phyloP scores from a whole-genome alignment of 371 early-diverging fungal species.

The Ordospora pajunii region DNA sequence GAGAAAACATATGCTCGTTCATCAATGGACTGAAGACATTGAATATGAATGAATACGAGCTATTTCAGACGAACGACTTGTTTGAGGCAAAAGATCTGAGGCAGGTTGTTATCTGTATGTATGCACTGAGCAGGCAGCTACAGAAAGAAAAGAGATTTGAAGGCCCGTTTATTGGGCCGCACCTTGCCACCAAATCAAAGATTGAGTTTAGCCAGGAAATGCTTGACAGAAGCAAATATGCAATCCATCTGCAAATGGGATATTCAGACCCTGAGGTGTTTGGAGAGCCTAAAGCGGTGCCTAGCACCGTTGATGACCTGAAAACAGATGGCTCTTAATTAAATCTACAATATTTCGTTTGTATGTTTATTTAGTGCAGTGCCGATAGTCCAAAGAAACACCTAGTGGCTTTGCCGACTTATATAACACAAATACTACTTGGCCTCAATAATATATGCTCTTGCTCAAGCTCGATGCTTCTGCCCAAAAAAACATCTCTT shows the following conservation, averaged over 20 bases:
- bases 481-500: conserved; percentile 19
- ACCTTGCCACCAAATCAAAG: conserved; percentile 38
- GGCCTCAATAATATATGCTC: too few relatives aligned
- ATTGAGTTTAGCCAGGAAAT: conserved; percentile 53
- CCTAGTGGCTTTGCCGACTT: too few relatives aligned
- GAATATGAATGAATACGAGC: conserved; percentile 70
- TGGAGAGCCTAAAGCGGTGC: background rate
- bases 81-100: conserved; percentile 73
- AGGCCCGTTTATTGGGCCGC: conserved; percentile 58
- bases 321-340: background rate
- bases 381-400: too few relatives aligned
- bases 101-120: conserved; percentile 65
- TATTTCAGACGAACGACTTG: conserved; percentile 78
- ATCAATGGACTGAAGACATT: conserved; percentile 65
- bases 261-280: conserved; percentile 6
- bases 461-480: background rate
- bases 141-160: conserved; percentile 63
- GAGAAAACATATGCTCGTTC: conserved; percentile 76
- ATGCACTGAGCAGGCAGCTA: conserved; percentile 70
- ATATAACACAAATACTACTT: too few relatives aligned
- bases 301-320: background rate
- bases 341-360: background rate
- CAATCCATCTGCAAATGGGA: conserved; percentile 44
- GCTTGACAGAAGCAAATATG: conserved; percentile 51
- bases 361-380: background rate